These are phyloP conservation scores for Geotrichum phurueaensis DNA, from an alignment of 1,139 yeast species.

Conservation along the genomic window DNA sequence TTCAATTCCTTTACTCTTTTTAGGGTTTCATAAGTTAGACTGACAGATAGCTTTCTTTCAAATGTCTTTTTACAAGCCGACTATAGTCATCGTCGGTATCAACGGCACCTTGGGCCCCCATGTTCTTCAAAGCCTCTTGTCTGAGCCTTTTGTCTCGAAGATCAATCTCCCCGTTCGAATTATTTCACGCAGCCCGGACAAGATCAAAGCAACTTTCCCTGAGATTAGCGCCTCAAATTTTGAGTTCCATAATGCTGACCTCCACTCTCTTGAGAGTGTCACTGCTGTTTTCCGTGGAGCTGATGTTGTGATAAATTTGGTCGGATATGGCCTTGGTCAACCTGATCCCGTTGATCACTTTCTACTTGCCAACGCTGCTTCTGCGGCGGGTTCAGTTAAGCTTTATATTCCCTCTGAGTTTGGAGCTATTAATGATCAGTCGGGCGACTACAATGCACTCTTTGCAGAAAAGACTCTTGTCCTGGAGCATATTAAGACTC, in stretches of 20 bases:
- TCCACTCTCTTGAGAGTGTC: slow-evolving; percentile 29
- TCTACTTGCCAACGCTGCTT: slow-evolving; percentile 35
- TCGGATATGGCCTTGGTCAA: slow-evolving; percentile 27
- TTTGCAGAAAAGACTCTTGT: slow-evolving; percentile 40
- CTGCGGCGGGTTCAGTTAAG: slow-evolving; percentile 41
- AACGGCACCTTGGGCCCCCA: slow-evolving; percentile 50
- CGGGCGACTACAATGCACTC: slow-evolving; percentile 36
- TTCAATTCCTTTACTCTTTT: too few relatives aligned
- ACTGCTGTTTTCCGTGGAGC: slow-evolving; percentile 41
- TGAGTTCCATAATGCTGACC: slow-evolving; percentile 23
- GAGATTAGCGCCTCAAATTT: slow-evolving; percentile 30
- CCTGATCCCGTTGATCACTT: slow-evolving; percentile 27
- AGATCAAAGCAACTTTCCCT: slow-evolving; percentile 38
- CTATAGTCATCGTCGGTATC: slow-evolving; percentile 49
- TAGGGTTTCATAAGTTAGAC: too few relatives aligned
- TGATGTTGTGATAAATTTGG: slow-evolving; percentile 49
- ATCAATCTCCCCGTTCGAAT: slow-evolving; percentile 47
- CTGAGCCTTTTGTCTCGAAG: slow-evolving; percentile 42
- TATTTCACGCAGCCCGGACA: slow-evolving; percentile 43
- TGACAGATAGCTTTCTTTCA: too few relatives aligned
- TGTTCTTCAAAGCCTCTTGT: slow-evolving; percentile 42
- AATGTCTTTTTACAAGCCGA: slow-evolving; percentile 8
- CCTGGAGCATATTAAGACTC: slow-evolving; percentile 39
- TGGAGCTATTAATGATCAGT: slow-evolving; percentile 42
- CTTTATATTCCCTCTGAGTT: slow-evolving; percentile 59